Conservation (phyloP, 2,329 filamentous ascomycete species). For the Ramularia collo-cygni region DNA sequence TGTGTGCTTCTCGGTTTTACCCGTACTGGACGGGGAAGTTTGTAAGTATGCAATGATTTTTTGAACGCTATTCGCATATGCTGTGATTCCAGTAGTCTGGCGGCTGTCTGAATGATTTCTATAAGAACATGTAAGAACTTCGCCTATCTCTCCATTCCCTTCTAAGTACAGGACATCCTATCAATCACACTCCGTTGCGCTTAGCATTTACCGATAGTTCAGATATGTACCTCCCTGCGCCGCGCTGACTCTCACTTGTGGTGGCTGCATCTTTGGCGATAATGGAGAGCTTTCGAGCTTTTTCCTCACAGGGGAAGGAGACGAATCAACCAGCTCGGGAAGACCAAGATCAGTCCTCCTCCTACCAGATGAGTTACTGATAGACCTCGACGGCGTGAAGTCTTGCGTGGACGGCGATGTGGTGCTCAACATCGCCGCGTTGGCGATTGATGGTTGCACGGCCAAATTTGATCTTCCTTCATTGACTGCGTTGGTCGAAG, state of each 20-base stretch:
- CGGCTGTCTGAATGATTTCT: no score
- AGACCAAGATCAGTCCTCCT: neutral
- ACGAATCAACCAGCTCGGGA: neutral
- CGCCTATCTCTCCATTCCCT: no score
- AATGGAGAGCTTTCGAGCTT: no score
- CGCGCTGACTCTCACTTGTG: neutral
- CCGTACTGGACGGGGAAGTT: no score
- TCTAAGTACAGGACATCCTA: no score
- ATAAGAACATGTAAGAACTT: no score
- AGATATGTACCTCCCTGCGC: constrained; percentile 1
- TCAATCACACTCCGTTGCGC: no score
- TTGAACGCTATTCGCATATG: no score
- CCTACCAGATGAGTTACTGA: neutral
- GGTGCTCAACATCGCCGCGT: neutral
- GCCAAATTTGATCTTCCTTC: neutral
- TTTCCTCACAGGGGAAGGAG: neutral
- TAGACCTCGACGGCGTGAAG: neutral
- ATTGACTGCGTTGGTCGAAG: neutral
- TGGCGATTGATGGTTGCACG: neutral
- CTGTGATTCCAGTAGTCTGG: no score
- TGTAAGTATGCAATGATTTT: no score
- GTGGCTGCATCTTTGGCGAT: neutral
- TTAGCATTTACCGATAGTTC: neutral
- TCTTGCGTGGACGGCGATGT: neutral
- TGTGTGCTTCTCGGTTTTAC: no score